A percentile compares a stretch with the other conserved stretches of the same genome.
Conservation (phyloP, 2,329 filamentous ascomycete species). For the Helminthosporium solani region DNA sequence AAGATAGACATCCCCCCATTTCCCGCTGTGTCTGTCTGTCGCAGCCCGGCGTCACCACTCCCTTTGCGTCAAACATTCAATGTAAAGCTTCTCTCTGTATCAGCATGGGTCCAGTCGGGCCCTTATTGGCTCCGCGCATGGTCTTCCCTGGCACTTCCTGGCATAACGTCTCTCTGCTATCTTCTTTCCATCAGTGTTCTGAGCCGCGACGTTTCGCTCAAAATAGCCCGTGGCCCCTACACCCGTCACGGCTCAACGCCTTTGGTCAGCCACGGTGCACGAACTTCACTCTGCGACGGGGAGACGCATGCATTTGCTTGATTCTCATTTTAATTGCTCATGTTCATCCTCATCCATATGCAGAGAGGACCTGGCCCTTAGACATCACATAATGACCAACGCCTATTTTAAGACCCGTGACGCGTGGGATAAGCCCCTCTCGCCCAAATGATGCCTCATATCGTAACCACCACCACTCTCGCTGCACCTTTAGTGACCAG, state of each 20-base stretch:
- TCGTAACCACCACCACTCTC: slow-evolving; percentile 22
- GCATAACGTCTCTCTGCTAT: slow-evolving; percentile 4
- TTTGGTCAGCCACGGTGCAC: neutral
- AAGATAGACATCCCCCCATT: too few species aligned
- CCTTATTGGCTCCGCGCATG: neutral
- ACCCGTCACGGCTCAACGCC: neutral
- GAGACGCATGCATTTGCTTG: slow-evolving; percentile 9
- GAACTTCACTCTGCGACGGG: slow-evolving; percentile 8
- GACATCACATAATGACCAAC: slow-evolving; percentile 38
- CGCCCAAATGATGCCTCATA: slow-evolving; percentile 30
- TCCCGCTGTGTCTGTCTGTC: neutral
- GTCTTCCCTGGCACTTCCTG: neutral
- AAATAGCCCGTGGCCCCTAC: neutral
- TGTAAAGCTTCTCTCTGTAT: slow-evolving; percentile 13
- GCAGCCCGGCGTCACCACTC: slow-evolving; percentile 8
- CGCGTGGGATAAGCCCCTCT: slow-evolving; percentile 26
- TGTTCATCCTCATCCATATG: slow-evolving; percentile 39
- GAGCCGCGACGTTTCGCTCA: too few species aligned
- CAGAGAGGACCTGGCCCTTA: slow-evolving; percentile 31
- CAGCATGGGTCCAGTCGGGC: slow-evolving; percentile 6
- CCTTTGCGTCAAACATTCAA: slow-evolving; percentile 20
- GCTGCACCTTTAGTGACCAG: slow-evolving; percentile 48
- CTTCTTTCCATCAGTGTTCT: slow-evolving; percentile 8
- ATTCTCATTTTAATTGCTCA: slow-evolving; percentile 31
- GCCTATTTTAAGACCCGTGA: slow-evolving; percentile 36